Evolutionary conservation across 1,284 basidiomycete genomes (phyloP).

Genomic region (Trametes versicolor): DNA sequence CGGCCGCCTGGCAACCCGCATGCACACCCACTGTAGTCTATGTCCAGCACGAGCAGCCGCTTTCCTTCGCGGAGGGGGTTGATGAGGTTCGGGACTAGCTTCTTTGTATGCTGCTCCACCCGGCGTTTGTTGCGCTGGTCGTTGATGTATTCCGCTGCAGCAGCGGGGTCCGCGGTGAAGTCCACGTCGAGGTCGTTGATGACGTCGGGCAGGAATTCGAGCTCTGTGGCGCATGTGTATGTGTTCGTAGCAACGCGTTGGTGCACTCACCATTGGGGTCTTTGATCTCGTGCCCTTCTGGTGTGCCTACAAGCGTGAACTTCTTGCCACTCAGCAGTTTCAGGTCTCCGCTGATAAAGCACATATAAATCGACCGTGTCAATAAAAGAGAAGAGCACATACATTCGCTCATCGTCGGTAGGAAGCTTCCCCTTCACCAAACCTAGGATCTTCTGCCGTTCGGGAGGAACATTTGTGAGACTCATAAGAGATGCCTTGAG

Average conservation of each 20-base stretch:
- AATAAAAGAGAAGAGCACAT: slow-evolving; percentile 37
- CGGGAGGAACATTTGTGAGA: slow-evolving; percentile 84
- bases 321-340: slow-evolving; percentile 70
- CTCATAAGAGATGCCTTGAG: slow-evolving; percentile 71
- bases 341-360: slow-evolving; percentile 60
- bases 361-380: slow-evolving; percentile 2
- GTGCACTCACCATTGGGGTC: slow-evolving; percentile 67
- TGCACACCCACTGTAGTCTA: slow-evolving; percentile 81
- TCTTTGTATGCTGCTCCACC: slow-evolving; percentile 75
- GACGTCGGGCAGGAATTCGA: slow-evolving; percentile 75
- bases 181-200: slow-evolving; percentile 85
- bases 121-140: slow-evolving; percentile 84
- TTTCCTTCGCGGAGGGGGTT: slow-evolving; percentile 81
- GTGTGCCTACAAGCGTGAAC: slow-evolving; percentile 85
- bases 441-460: slow-evolving; percentile 90
- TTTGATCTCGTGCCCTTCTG: slow-evolving; percentile 84
- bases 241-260: slow-evolving; percentile 2
- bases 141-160: slow-evolving; percentile 67
- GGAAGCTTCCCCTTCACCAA: slow-evolving; percentile 88
- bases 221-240: slow-evolving; percentile 50
- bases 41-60: slow-evolving; percentile 84
- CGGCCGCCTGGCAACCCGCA: not conserved
- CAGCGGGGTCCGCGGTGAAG: slow-evolving; percentile 68
- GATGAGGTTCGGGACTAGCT: slow-evolving; percentile 77
- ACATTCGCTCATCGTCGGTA: slow-evolving; percentile 76